Base-by-base conservation (phyloP, 2,329 filamentous ascomycete genomes). In the Pseudogymnoascus sp. region DNA sequence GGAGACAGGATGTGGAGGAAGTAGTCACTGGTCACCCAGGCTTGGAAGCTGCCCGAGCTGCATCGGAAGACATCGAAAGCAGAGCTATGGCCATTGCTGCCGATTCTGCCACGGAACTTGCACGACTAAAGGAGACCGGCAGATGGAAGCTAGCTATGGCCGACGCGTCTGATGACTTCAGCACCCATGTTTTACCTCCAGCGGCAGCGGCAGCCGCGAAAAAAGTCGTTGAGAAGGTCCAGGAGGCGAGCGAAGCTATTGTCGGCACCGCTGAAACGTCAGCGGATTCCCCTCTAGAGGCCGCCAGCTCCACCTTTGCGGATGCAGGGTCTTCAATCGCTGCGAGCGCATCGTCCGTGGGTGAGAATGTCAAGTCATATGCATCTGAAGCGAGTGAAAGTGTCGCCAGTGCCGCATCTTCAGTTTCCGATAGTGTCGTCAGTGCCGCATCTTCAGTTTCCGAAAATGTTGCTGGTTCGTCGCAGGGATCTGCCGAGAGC, bases 21-120 rank as follows among this genome's bases (percentile, higher is more conserved):
- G 83, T 92, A 61, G 89, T 91, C 39, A 82, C 88, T 64, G 82
- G 85, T 3, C 90, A 97, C 72, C 83, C 88, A 7, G 86, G 84
- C 26, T 80, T 97, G 11, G 77, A 81, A 19, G 78, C 84, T 62
- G 89, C 91, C 16, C 86, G 89, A 69, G 80, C 85, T 33, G 83
- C 85, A 38, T 86, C 85, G 4, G 82, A 84, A 45, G 83, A 87
- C 55, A 77, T 96, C 14, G 87, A 97, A 72, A 86, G 89, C 55
- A 81, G 85, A 61, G 92, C 86, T 61, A 97, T 97, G 91, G 80
- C 81, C 16, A 78, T 90, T 64, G 92, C 94, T 4, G 86, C 91
- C 63, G 78, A 84, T 33, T 87, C 92, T 16, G 93, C 92, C 14
- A 87, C 85, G 69, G 91, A 97, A 72, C 81, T 99, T 26, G 81